These are phyloP conservation scores for Rhodotorula sphaerocarpa DNA, from an alignment of 768 basidiomycete species.

Conservation along the genomic window DNA sequence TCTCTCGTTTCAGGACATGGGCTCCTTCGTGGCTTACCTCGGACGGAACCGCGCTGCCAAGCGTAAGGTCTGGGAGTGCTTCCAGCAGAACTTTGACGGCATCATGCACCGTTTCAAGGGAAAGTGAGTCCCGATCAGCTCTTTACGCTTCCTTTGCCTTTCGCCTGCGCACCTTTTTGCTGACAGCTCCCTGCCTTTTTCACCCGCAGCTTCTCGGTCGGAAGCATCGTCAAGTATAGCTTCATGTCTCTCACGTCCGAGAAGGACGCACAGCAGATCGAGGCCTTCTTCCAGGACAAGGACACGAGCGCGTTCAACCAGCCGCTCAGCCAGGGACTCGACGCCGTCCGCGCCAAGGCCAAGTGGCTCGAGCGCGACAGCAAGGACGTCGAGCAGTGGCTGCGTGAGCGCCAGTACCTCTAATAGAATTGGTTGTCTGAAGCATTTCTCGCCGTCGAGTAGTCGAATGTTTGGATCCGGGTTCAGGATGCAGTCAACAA, in stretches of 20 bases:
- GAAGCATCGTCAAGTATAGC: constrained; percentile 43
- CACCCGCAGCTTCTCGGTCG: constrained; percentile 49
- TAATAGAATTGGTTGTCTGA: too few relatives aligned
- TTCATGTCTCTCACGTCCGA: constrained; percentile 56
- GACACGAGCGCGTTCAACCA: constrained; percentile 55
- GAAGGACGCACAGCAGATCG: constrained; percentile 57
- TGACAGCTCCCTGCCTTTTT: constrained; percentile 45
- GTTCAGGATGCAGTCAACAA: too few relatives aligned
- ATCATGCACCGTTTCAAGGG: constrained; percentile 60
- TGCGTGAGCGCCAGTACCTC: constrained; percentile 18
- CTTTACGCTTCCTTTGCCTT: not conserved
- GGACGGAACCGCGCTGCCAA: constrained; percentile 54
- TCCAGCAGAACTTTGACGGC: constrained; percentile 46
- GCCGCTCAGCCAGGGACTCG: constrained; percentile 61
- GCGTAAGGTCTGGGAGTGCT: constrained; percentile 54
- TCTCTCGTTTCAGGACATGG: constrained; percentile 49
- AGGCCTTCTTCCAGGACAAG: constrained; percentile 67
- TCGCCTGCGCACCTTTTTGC: not conserved
- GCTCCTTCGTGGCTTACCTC: constrained; percentile 59
- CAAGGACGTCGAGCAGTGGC: constrained; percentile 38
- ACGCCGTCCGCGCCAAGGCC: constrained; percentile 56
- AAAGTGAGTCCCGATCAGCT: constrained; percentile 1
- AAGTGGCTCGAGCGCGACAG: constrained; percentile 52
- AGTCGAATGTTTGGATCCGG: too few relatives aligned
- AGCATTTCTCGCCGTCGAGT: too few relatives aligned